A percentile compares a stretch with the other conserved stretches of the same genome.
Evolutionary conservation across 768 basidiomycete species (phyloP).

Genomic region (Russula griseocarnosa): DNA sequence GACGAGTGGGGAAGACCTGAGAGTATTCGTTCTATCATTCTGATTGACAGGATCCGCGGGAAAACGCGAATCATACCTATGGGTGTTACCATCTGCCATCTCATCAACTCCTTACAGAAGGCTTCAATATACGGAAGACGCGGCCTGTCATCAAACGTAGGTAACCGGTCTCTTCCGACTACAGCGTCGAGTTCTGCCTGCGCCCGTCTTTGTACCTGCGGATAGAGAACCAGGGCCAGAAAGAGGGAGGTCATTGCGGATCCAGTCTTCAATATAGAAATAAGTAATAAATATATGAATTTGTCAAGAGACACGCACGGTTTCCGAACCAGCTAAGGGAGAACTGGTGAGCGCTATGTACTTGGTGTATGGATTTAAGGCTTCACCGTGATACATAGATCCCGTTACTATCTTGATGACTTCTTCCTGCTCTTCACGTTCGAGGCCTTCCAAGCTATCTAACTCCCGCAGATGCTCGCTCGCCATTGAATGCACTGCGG

Average conservation of each 20-base stretch:
- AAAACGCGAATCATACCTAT: background rate
- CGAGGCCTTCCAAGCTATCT: background rate
- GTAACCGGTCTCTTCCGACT: slow-evolving; percentile 30
- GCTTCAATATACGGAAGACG: slow-evolving; percentile 33
- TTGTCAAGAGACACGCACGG: slow-evolving; percentile 21
- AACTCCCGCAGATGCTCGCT: slow-evolving; percentile 2
- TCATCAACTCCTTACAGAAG: slow-evolving; percentile 31
- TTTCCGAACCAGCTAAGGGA: slow-evolving; percentile 28
- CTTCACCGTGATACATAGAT: slow-evolving; percentile 4
- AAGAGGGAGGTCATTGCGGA: slow-evolving; percentile 28
- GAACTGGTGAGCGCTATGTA: background rate
- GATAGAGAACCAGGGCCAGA: slow-evolving; percentile 32
- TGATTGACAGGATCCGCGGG: background rate
- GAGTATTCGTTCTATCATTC: background rate
- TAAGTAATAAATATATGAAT: background rate
- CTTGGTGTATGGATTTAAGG: background rate
- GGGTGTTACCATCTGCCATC: slow-evolving; percentile 29
- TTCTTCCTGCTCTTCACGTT: background rate
- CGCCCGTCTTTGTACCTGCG: slow-evolving; percentile 31
- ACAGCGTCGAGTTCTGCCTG: slow-evolving; percentile 33
- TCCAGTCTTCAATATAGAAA: slow-evolving; percentile 23
- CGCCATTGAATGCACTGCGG: background rate
- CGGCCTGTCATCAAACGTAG: slow-evolving; percentile 31
- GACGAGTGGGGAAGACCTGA: slow-evolving; percentile 8
- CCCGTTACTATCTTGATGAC: background rate